Percentiles rank a stretch among this genome's conserved stretches.
Conservation (phyloP, 352 stramenopile species). For the Aphanomyces invadans region DNA sequence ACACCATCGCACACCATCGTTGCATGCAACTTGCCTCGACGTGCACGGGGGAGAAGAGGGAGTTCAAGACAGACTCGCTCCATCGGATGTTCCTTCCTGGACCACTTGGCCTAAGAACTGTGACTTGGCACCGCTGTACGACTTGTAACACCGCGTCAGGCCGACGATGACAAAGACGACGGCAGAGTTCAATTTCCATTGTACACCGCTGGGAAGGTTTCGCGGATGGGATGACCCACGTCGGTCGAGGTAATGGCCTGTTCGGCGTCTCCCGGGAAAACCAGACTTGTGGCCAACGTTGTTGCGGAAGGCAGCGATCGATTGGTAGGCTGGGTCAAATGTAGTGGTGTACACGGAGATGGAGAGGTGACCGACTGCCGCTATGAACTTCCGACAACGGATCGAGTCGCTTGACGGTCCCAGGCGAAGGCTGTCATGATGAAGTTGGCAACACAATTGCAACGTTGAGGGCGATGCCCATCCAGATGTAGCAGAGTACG, state of each 20-base stretch:
- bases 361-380: slow-evolving; percentile 38
- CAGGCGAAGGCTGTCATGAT: slow-evolving; percentile 51
- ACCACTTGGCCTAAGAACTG: slow-evolving; percentile 59
- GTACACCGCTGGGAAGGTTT: slow-evolving; percentile 43
- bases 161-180: slow-evolving; percentile 40
- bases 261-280: slow-evolving; percentile 35
- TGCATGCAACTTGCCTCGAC: slow-evolving; percentile 34
- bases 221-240: slow-evolving; percentile 23
- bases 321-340: slow-evolving; percentile 56
- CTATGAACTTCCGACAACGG: slow-evolving; percentile 37
- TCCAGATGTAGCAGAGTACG: slow-evolving; percentile 48
- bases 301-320: slow-evolving; percentile 54
- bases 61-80: slow-evolving; percentile 35
- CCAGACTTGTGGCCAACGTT: too few species aligned
- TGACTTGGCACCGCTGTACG: slow-evolving; percentile 55
- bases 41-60: slow-evolving; percentile 24
- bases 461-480: slow-evolving; percentile 52
- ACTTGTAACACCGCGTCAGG: slow-evolving; percentile 46
- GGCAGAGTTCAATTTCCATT: slow-evolving; percentile 39
- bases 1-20: slow-evolving; percentile 40
- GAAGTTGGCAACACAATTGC: slow-evolving; percentile 35
- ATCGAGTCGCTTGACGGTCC: slow-evolving; percentile 39
- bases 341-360: slow-evolving; percentile 53
- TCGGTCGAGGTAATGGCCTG: neutral
- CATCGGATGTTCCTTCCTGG: slow-evolving; percentile 36